phyloP scores from a whole-genome alignment of 1,284 basidiomycete genomes.

The Moniliella sp. region DNA sequence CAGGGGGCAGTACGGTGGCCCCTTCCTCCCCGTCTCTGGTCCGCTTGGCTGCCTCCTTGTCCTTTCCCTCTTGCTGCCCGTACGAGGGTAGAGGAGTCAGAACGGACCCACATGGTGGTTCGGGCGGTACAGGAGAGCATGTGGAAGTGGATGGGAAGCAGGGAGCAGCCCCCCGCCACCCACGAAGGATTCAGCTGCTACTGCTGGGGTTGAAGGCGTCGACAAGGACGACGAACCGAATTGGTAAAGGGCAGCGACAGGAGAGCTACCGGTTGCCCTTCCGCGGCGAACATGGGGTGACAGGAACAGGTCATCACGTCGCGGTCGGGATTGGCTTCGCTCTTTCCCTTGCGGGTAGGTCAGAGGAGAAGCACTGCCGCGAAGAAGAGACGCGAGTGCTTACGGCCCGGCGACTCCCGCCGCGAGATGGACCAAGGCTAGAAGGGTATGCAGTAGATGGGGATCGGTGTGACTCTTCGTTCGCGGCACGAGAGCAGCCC shows the following conservation, averaged over 20 bases:
- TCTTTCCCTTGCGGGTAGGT: slow-evolving; percentile 27
- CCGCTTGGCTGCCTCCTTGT: no score
- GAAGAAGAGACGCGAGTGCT: slow-evolving; percentile 1
- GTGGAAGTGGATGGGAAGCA: neutral
- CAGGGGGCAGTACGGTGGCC: no score
- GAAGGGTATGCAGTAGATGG: slow-evolving; percentile 17
- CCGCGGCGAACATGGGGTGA: slow-evolving; percentile 1
- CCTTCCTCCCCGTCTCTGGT: no score
- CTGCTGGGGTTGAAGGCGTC: neutral
- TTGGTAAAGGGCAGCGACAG: neutral
- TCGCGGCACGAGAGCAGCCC: slow-evolving; percentile 43
- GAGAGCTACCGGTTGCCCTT: neutral
- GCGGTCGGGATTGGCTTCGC: no score
- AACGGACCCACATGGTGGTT: neutral
- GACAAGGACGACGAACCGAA: neutral
- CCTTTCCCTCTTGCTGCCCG: no score
- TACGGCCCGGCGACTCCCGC: slow-evolving; percentile 3
- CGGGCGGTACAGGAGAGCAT: neutral
- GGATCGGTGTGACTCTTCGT: slow-evolving; percentile 38
- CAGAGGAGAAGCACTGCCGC: slow-evolving; percentile 23
- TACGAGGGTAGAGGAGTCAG: no score
- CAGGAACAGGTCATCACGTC: no score
- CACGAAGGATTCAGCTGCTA: neutral
- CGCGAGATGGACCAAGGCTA: no score
- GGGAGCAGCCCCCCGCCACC: neutral